Evolutionary conservation across 352 stramenopile genomes (phyloP), one percentile per base, ranked within the genome.

Genomic region (Globisporangium recalcitrans): DNA sequence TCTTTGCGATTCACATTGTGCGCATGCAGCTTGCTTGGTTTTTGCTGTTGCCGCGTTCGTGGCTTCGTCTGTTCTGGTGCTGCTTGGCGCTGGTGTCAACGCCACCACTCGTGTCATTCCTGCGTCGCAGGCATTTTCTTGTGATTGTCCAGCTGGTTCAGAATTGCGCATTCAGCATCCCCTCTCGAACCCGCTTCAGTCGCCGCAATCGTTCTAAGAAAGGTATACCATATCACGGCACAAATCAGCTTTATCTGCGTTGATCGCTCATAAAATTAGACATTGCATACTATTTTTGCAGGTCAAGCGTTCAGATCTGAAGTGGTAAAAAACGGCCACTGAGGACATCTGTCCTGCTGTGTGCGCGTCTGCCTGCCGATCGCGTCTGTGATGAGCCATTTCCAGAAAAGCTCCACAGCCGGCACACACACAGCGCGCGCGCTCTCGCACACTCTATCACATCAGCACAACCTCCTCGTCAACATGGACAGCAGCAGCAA

Each of bases 111-210:
- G 26, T 16, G 19, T 55, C 49, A 55, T 40, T 44, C 16, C 29
- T 55, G 27, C 29, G 9, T 34, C 60, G 34, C 51, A 44, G 38
- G 61, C 65, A 54, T 67, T 70, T 75, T 75, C 69, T 75, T 75
- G 66, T 75, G 69, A 69, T 61, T 21, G 38, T 42, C 22, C 38
- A 29, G 46, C 48, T 59, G 34, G 44, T 51, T 24, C 48, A 32
- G 8, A 19, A 29, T 68, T 75, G 55, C 63, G 58, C 63, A 75
- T 71, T 71, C 66, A 57, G 22, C 3, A 1, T 5, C 13, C 24
- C 32, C 57, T 42, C 10, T 58, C 52, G 60, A 44, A 55, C 22
- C 52, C 40, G 16, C 3, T 49, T 2, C 24, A 49, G 3, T 13
- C 4, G 1, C 4, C 14, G 1, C 0, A 8, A 49, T 63, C 9